Evolutionary conservation across 2,329 filamentous ascomycete genomes (phyloP).

Genomic region (Penicillium sp.): DNA sequence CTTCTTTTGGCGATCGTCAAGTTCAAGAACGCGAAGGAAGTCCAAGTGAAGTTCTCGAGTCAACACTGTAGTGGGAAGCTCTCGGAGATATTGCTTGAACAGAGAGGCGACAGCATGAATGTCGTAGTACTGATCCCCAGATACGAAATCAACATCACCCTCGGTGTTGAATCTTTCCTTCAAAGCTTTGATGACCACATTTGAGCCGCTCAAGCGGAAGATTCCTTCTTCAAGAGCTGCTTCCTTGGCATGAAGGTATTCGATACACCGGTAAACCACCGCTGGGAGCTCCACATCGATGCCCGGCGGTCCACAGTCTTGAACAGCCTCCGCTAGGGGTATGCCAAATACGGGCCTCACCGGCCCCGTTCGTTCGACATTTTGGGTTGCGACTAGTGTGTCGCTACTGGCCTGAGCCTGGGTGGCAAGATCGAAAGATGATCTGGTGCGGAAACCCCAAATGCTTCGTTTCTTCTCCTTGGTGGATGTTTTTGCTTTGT

Average conservation of each 20-base stretch:
- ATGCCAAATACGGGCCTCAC: constrained; percentile 79
- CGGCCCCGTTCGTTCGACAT: constrained; percentile 53
- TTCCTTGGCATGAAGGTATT: constrained; percentile 82
- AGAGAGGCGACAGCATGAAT: constrained; percentile 94
- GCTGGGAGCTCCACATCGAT: constrained; percentile 77
- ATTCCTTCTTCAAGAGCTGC: constrained; percentile 89
- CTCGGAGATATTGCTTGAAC: constrained; percentile 89
- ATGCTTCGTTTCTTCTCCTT: constrained; percentile 80
- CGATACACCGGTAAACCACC: constrained; percentile 92
- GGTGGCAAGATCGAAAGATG: constrained; percentile 64
- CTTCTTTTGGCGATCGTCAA: constrained; percentile 74
- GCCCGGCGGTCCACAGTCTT: constrained; percentile 71
- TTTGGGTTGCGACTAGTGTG: constrained; percentile 49
- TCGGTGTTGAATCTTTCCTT: constrained; percentile 92
- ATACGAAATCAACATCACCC: constrained; percentile 83
- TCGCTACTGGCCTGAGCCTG: constrained; percentile 36
- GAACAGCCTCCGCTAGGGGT: constrained; percentile 80
- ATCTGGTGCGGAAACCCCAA: constrained; percentile 66
- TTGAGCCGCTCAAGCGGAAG: constrained; percentile 95
- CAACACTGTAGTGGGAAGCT: constrained; percentile 86
- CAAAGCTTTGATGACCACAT: constrained; percentile 86
- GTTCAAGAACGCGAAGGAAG: constrained; percentile 81
- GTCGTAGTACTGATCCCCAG: constrained; percentile 80
- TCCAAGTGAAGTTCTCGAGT: constrained; percentile 88
- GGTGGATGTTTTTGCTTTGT: constrained; percentile 63